Base-by-base conservation (phyloP, 768 basidiomycete species). In the Collybia mongolica region DNA sequence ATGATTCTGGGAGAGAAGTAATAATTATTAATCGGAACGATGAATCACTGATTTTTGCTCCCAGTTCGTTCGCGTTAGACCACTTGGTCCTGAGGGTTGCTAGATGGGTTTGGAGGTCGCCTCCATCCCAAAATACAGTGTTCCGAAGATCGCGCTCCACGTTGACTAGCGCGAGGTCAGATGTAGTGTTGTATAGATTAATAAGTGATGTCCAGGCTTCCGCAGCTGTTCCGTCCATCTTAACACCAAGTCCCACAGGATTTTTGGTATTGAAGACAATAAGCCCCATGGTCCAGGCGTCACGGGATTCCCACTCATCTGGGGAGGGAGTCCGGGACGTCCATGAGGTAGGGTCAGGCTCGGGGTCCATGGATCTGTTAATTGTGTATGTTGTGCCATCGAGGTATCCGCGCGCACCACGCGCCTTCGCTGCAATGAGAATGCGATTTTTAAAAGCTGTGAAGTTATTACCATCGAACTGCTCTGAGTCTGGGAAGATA, bases 401-500 rank as follows among this genome's bases (percentile, higher is more conserved):
- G n/a, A 64, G 48, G 43, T 62, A 64, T 32, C 56, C 59, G 17
- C 32, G 43, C 19, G 53, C 55, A 15, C 60, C 62, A 19, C 47
- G 43, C 22, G 42, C 39, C 36, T 46, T 20, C 11, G 51, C 50
- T 6, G 54, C 46, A 2, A 53, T 49, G 6, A 52, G 15, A 19
- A 65, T 52, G 9, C 40, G 39, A 20, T 46, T 55, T 41, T 53
- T 57, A 29, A 52, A 61, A n/a, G 44, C 40, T 23, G 36, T 26
- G 22, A 45, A 62, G 46, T 60, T 62, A 2, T 49, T 53, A 2
- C 60, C 57, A 44, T 64, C 56, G 46, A 60, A 63, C 15, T 58
- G 51, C 9, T 54, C 51, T 7, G 49, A 39, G 11, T 59, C 60
- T 7, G 61, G 52, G 43, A 65, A 54, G 2, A 49, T 49, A 5